Percentiles rank a stretch among this genome's conserved stretches.
phyloP scores from a whole-genome alignment of 768 basidiomycete species.

The Naganishia vaughanmartiniae region DNA sequence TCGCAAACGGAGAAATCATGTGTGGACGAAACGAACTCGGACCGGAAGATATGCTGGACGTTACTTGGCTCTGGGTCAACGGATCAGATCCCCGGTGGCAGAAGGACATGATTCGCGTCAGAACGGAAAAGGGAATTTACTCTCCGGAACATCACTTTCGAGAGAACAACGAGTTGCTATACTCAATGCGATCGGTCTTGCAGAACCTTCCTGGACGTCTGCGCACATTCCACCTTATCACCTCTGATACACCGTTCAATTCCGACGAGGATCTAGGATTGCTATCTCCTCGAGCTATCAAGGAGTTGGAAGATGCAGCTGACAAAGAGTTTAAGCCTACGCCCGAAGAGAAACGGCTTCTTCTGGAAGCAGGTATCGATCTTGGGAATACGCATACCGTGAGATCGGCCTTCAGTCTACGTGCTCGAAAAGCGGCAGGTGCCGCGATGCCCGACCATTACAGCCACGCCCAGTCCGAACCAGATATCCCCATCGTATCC shows the following conservation, averaged over 20 bases:
- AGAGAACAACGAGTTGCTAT: slow-evolving; percentile 47
- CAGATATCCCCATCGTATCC: slow-evolving; percentile 29
- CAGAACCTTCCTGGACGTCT: slow-evolving; percentile 42
- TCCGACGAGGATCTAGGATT: slow-evolving; percentile 33
- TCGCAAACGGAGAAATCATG: slow-evolving; percentile 45
- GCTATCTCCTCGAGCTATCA: slow-evolving; percentile 32
- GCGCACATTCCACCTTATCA: slow-evolving; percentile 43
- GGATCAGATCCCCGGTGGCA: slow-evolving; percentile 46
- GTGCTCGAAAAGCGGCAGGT: slow-evolving; percentile 3
- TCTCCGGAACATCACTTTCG: slow-evolving; percentile 48
- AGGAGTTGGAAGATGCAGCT: slow-evolving; percentile 33
- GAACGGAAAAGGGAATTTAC: slow-evolving; percentile 36
- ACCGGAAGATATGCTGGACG: slow-evolving; percentile 45
- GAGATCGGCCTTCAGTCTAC: slow-evolving; percentile 13
- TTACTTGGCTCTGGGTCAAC: slow-evolving; percentile 49
- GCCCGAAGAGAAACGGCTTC: slow-evolving; percentile 4
- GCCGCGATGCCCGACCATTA: neutral
- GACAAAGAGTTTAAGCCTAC: slow-evolving; percentile 15
- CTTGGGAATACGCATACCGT: neutral
- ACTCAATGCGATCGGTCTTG: slow-evolving; percentile 48
- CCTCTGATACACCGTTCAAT: slow-evolving; percentile 41
- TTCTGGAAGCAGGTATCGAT: slow-evolving; percentile 2
- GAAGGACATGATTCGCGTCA: slow-evolving; percentile 36
- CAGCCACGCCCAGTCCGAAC: neutral
- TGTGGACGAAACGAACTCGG: slow-evolving; percentile 42